Evolutionary conservation across 257 asterid species (phyloP).

Genomic region (Paraleonurus japonicus): DNA sequence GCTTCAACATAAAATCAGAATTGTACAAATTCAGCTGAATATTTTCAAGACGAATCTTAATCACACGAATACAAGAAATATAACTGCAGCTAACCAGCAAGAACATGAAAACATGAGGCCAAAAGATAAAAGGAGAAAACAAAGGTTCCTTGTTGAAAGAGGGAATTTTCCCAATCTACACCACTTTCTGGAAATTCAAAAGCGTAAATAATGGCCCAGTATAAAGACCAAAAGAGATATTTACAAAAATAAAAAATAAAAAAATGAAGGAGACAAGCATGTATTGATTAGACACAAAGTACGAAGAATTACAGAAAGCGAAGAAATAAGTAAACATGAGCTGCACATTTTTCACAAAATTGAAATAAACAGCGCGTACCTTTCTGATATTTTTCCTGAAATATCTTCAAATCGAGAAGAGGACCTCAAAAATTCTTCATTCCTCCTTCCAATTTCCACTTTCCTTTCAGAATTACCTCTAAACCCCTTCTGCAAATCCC

Average conservation of each 20-base stretch:
- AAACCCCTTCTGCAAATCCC: constrained; percentile 23
- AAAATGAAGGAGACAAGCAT: constrained; percentile 9
- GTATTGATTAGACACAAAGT: constrained; percentile 20
- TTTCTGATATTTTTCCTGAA: constrained; percentile 19
- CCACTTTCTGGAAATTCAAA: constrained; percentile 11
- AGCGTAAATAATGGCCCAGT: neutral
- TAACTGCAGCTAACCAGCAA: neutral
- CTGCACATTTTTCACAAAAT: constrained; percentile 2
- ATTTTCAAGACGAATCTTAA: neutral
- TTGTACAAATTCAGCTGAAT: neutral
- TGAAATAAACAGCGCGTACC: neutral
- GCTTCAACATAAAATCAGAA: constrained; percentile 3
- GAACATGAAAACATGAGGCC: neutral
- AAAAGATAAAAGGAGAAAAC: neutral
- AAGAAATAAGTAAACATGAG: constrained; percentile 17
- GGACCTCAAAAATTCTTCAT: constrained; percentile 29
- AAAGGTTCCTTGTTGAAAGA: neutral
- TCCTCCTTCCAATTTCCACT: constrained; percentile 21
- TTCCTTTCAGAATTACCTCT: neutral
- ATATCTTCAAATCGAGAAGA: constrained; percentile 34
- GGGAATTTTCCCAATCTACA: constrained; percentile 16
- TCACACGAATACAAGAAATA: neutral
- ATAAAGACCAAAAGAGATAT: constrained; percentile 14
- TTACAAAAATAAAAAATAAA: neutral
- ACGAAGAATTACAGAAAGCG: neutral